Evolutionary conservation across 129 eudicot genomes (phyloP), one percentile per base, ranked within the genome.

Genomic region (Helichrysum umbraculigerum): DNA sequence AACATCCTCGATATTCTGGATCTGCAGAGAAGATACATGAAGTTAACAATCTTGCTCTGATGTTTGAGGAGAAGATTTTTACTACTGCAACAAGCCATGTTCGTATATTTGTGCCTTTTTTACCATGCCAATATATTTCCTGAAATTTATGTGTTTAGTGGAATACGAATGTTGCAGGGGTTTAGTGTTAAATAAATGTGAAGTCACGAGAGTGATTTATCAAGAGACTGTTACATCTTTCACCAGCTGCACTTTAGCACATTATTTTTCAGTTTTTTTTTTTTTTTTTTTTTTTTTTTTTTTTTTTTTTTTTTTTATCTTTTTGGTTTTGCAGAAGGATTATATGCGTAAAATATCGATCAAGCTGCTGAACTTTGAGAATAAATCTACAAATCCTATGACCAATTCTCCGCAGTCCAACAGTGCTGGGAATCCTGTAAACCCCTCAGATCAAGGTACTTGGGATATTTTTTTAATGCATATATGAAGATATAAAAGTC

Each of bases 61-160:
- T 81, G 78, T 80, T 89, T 71, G 95, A 89, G 83, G 91, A 89
- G 59, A 86, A 84, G 81, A 71, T 76, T 33, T 86, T 82, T 82
- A 62, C 72, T 71, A 81, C 78, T 20, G 87, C 91, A 25, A 86
- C 83, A 73, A 89, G 86, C 78, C 87, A 86, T 68, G 95, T 89
- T 74, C 35, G 58, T 59, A 39, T 64, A 61, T 60, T 61, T 41
- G 25, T 56, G 51, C 61, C 70, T 35, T 79, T 63, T 63, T 41
- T 52, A 50, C 44, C 29, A 72, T 52, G 66, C 77, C 29, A 47
- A 17, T 60, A 16, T 70, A 16, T n/a, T 4, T 28, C 20, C 37
- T n/a, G 25, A 5, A 41, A 42, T 28, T n/a, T 39, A 37, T 58
- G 12, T 25, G 16, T 41, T 11, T 39, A 50, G 34, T 77, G 67